Evolutionary conservation across 768 basidiomycete genomes (phyloP), one percentile per base, ranked within the genome.

Genomic region (Holtermanniella nyarrowii): DNA sequence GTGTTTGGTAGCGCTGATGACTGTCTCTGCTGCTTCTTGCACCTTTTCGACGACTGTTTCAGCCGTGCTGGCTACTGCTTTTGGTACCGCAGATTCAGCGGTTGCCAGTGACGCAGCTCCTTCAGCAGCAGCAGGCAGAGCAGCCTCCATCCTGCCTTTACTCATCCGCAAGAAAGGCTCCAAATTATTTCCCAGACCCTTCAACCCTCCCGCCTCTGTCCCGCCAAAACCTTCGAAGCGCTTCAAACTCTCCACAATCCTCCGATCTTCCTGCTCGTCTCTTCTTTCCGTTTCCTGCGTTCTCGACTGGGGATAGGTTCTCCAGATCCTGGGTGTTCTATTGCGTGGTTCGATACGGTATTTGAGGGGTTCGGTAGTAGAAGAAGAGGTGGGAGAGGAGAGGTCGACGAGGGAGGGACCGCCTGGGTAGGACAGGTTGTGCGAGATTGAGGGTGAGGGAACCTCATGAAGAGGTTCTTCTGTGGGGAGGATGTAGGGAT

Each of bases 401-500:
- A 65, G 42, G 39, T 57, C 53, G 21, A 22, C 39, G 27, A 60
- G 50, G 16, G 54, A 52, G 1, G 57, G 56, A 23, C 63, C 63
- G 26, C 60, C 61, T 12, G 50, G 52, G 20, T 43, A 20, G 24
- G 42, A 26, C 46, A 53, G 27, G 21, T 44, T 44, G 12, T 20
- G 42, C 11, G 48, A 25, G 5, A 46, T 22, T 27, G 45, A 23
- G 16, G 50, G 54, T 12, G 50, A 31, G 21, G 63, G 66, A 21
- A 63, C 54, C 31, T 60, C 57, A 4, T 62, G 45, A 12, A 54
- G 18, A 24, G 63, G 31, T 0, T 49, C 40, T n/a, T n/a, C n/a
- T 26, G 42, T 43, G 1, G 48, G 39, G n/a, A 61, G 45, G 4
- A 48, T 18, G 21, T 55, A 40, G 5, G 62, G 62, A 25, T 55